Evolutionary conservation across 2,329 filamentous ascomycete genomes (phyloP).

Genomic region (Beauveria sp.): DNA sequence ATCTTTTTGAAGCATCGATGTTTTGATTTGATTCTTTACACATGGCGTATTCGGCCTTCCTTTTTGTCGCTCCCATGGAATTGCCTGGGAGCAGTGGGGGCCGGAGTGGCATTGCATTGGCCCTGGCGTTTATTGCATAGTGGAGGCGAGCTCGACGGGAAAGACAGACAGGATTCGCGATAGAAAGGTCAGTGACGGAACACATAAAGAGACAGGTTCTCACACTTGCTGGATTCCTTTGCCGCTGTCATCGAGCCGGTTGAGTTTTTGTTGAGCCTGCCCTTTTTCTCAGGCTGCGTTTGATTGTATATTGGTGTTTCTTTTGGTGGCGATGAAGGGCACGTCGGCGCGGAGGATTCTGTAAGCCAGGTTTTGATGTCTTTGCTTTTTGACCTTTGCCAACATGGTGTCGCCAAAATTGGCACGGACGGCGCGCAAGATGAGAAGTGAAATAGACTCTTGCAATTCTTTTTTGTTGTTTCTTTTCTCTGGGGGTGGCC

Average conservation of each 20-base stretch:
- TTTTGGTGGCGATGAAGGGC: background rate
- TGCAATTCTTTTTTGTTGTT: background rate
- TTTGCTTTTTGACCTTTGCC: background rate
- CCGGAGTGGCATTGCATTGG: slow-evolving; percentile 6
- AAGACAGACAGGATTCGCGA: background rate
- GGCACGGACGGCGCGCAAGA: background rate
- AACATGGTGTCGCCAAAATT: background rate
- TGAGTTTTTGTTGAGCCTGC: background rate
- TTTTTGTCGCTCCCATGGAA: background rate
- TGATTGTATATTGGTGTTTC: background rate
- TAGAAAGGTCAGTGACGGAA: background rate
- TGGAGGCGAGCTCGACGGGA: background rate
- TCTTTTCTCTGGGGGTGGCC: background rate
- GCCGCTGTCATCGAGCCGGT: background rate
- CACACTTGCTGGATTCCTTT: background rate
- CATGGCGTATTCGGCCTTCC: background rate
- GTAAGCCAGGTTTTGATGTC: background rate
- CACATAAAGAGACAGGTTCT: background rate
- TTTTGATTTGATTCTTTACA: slow-evolving; percentile 12
- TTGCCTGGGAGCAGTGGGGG: background rate
- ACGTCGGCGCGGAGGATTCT: background rate
- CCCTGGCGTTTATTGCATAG: slow-evolving; percentile 5
- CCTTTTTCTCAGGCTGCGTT: background rate
- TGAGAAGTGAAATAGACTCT: background rate
- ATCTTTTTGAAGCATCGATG: slow-evolving; percentile 10